Evolutionary conservation across 169 alveolate species (phyloP).

Genomic region (Plasmodium ovale): DNA sequence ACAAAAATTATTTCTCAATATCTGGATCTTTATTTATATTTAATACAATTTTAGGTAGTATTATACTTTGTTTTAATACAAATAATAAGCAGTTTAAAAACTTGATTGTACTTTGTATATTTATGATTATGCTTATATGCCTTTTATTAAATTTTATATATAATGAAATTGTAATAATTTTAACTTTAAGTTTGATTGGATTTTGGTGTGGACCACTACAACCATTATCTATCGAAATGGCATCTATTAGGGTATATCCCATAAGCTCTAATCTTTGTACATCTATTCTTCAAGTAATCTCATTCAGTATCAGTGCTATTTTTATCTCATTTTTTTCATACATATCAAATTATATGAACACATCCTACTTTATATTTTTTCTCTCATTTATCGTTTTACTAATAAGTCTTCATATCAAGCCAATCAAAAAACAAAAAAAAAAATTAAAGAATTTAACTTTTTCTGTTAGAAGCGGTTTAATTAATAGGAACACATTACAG

Average conservation of each 20-base stretch:
- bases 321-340: slow-evolving; percentile 46
- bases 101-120: slow-evolving; percentile 20
- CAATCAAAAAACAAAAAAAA: not conserved
- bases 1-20: slow-evolving; percentile 17
- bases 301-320: slow-evolving; percentile 48
- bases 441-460: slow-evolving; percentile 8
- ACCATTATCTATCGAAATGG: slow-evolving; percentile 62
- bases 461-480: slow-evolving; percentile 42
- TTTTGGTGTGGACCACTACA: slow-evolving; percentile 68
- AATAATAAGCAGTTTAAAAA: slow-evolving; percentile 21
- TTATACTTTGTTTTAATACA: slow-evolving; percentile 29
- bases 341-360: slow-evolving; percentile 16
- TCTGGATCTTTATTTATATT: slow-evolving; percentile 46
- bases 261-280: slow-evolving; percentile 57
- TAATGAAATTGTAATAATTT: slow-evolving; percentile 15
- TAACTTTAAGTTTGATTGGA: slow-evolving; percentile 28
- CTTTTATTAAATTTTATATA: slow-evolving; percentile 13
- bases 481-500: slow-evolving; percentile 23
- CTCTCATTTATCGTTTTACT: slow-evolving; percentile 26
- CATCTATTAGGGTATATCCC: slow-evolving; percentile 43
- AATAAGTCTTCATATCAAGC: slow-evolving; percentile 10
- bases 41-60: slow-evolving; percentile 41
- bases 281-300: slow-evolving; percentile 37
- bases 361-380: not conserved
- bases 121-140: slow-evolving; percentile 48